Evolutionary conservation across 2,329 filamentous ascomycete species (phyloP).

Genomic region (Xylaria sp.): DNA sequence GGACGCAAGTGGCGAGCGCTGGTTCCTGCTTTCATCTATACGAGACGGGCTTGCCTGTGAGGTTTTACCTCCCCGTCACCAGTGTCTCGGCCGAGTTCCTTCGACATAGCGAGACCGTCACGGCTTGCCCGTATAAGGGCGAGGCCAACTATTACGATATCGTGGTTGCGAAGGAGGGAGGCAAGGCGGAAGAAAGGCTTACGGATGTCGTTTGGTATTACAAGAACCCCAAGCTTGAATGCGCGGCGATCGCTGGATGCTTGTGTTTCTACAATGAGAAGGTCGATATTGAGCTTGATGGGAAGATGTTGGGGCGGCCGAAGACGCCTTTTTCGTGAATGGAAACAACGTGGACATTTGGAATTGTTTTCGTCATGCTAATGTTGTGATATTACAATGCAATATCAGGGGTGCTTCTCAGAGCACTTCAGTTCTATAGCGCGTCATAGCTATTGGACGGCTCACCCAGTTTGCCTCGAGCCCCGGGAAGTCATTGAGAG

Average conservation of each 20-base stretch:
- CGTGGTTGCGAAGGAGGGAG: constrained; percentile 52
- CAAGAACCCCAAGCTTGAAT: constrained; percentile 65
- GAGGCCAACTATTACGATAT: constrained; percentile 71
- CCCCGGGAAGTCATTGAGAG: too few species aligned
- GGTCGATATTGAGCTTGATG: constrained; percentile 70
- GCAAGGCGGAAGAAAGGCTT: constrained; percentile 17
- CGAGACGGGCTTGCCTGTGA: constrained; percentile 67
- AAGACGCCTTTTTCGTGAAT: constrained; percentile 41
- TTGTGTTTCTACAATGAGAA: constrained; percentile 76
- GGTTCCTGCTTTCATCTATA: constrained; percentile 64
- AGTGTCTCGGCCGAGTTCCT: constrained; percentile 59
- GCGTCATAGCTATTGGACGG: too few species aligned
- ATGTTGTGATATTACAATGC: not conserved
- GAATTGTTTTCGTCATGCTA: not conserved
- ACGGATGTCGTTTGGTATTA: constrained; percentile 73
- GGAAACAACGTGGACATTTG: not conserved
- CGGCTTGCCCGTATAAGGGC: constrained; percentile 74
- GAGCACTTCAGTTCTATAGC: too few species aligned
- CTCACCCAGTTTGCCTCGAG: too few species aligned
- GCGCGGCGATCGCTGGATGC: constrained; percentile 62
- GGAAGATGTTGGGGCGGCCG: constrained; percentile 51
- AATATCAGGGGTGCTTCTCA: too few species aligned
- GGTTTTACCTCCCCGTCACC: constrained; percentile 68
- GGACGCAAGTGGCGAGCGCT: constrained; percentile 56
- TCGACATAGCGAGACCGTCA: constrained; percentile 61